These are phyloP conservation scores for Monosporozyma servazzii DNA, from an alignment of 805 yeast genomes.

Conservation along the genomic window DNA sequence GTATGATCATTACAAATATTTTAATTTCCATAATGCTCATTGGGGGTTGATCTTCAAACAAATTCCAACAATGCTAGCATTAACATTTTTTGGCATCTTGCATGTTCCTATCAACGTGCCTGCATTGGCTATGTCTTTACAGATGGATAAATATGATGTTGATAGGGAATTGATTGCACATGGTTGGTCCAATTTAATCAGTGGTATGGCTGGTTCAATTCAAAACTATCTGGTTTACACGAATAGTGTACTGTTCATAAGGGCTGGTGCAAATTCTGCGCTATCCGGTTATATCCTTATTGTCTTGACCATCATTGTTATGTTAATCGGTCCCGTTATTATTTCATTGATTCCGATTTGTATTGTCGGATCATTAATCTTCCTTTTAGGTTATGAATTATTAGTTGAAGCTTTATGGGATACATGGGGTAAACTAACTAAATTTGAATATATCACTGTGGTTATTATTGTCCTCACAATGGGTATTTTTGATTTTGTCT, in stretches of 20 bases:
- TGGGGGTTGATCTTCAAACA: conserved; percentile 62
- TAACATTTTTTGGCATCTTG: conserved; percentile 88
- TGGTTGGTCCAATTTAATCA: conserved; percentile 78
- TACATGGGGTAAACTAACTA: conserved; percentile 65
- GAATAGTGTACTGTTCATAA: conserved; percentile 79
- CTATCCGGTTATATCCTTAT: conserved; percentile 88
- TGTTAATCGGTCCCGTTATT: conserved; percentile 85
- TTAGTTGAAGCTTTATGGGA: conserved; percentile 80
- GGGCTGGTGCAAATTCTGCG: conserved; percentile 90
- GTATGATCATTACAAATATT: conserved; percentile 74
- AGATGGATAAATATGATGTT: conserved; percentile 75
- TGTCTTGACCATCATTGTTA: conserved; percentile 63
- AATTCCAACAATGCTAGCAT: conserved; percentile 87
- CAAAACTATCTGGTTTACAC: conserved; percentile 95
- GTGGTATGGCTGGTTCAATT: conserved; percentile 79
- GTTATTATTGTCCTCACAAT: conserved; percentile 80
- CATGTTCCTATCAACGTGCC: conserved; percentile 98
- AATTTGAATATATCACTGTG: conserved; percentile 77
- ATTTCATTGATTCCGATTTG: conserved; percentile 91
- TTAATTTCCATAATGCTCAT: conserved; percentile 61
- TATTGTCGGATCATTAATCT: conserved; percentile 90
- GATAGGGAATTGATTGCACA: conserved; percentile 92
- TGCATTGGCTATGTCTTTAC: conserved; percentile 84
- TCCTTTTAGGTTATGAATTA: conserved; percentile 82
- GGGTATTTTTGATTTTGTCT: conserved; percentile 94